Evolutionary conservation across 257 asterid species (phyloP).

Genomic region (Scutellaria baicalensis): DNA sequence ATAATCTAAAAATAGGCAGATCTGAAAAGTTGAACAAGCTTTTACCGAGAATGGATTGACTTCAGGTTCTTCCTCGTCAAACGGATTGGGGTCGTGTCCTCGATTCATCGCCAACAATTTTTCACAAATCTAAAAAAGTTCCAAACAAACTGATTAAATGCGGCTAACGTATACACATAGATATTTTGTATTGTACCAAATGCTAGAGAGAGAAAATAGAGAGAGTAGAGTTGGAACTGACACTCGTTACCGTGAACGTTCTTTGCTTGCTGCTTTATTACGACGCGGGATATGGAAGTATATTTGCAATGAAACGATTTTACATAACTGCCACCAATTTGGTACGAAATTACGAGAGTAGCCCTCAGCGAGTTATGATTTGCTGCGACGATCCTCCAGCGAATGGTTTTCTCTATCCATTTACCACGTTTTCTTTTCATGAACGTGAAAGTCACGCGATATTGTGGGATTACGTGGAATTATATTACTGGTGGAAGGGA

Average conservation of each 20-base stretch:
- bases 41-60: slow-evolving; percentile 99
- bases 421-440: not conserved
- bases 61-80: slow-evolving; percentile 88
- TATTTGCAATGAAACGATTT: not conserved
- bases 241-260: not conserved
- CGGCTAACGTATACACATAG: slow-evolving; percentile 1
- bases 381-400: not conserved
- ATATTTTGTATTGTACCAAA: not conserved
- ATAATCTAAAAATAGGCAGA: slow-evolving; percentile 30
- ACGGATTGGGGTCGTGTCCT: slow-evolving; percentile 85
- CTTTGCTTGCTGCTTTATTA: slow-evolving; percentile 14
- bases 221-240: not conserved
- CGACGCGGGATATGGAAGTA: slow-evolving; percentile 17
- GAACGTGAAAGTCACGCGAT: not conserved
- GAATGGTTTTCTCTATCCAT: not conserved
- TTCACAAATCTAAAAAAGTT: slow-evolving; percentile 11
- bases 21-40: slow-evolving; percentile 20
- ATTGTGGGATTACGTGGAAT: not conserved
- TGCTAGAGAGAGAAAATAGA: slow-evolving; percentile 14
- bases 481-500: not conserved
- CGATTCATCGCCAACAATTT: slow-evolving; percentile 52
- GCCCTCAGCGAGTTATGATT: not conserved
- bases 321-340: not conserved
- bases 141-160: not conserved
- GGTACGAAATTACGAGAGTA: not conserved